phyloP scores from a whole-genome alignment of 768 basidiomycete species.

The Phanerodontia chrysosporium region DNA sequence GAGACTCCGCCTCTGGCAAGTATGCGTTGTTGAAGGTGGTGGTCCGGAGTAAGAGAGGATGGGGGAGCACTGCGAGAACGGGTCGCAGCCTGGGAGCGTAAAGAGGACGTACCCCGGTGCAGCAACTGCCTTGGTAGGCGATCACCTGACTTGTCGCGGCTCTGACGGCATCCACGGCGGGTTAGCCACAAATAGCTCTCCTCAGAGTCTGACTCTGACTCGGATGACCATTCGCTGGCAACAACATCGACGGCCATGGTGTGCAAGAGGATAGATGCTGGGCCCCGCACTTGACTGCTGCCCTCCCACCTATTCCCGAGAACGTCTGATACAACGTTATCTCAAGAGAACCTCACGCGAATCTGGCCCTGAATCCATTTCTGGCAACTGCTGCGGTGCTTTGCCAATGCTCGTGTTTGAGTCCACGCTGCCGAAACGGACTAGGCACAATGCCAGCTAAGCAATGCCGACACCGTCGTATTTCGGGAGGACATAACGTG shows the following conservation, averaged over 20 bases:
- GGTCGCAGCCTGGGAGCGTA: slow-evolving; percentile 15
- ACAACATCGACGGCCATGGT: slow-evolving; percentile 7
- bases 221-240: slow-evolving; percentile 7
- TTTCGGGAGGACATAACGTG: too few relatives aligned
- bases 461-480: neutral
- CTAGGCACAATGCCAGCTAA: neutral
- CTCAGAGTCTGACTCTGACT: slow-evolving; percentile 22
- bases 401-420: neutral
- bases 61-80: slow-evolving; percentile 29
- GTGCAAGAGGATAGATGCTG: neutral
- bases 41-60: slow-evolving; percentile 17
- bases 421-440: neutral
- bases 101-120: slow-evolving; percentile 11
- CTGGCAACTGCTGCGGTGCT: neutral
- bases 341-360: neutral
- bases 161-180: slow-evolving; percentile 15
- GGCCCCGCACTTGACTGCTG: neutral
- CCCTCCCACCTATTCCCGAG: neutral
- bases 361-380: neutral
- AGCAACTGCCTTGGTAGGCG: slow-evolving; percentile 2
- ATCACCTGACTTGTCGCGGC: slow-evolving; percentile 14
- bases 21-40: slow-evolving; percentile 11
- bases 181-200: slow-evolving; percentile 22
- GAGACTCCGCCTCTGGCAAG: slow-evolving; percentile 12
- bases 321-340: slow-evolving; percentile 3